Conservation (phyloP, 1,284 basidiomycete species). For the Marasmius fiardii region DNA sequence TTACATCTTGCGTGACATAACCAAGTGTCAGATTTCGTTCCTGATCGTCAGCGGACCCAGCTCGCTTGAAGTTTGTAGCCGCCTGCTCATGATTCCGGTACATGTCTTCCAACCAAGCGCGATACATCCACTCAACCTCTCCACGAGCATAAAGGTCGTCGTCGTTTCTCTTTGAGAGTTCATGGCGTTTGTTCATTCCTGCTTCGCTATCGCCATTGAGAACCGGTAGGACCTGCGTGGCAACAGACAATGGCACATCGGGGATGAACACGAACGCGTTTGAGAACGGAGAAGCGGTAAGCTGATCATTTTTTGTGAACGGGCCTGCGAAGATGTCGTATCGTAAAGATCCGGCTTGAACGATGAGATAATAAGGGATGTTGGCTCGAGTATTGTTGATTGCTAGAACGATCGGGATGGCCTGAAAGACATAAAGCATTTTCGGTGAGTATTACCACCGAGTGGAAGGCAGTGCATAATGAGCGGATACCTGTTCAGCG, state of each 20-base stretch:
- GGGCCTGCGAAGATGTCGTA: constrained; percentile 69
- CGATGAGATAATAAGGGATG: constrained; percentile 67
- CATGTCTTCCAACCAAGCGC: constrained; percentile 57
- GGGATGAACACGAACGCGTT: constrained; percentile 61
- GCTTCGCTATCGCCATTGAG: constrained; percentile 41
- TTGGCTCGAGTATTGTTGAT: constrained; percentile 58
- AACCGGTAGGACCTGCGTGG: constrained; percentile 48
- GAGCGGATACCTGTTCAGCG: constrained; percentile 46
- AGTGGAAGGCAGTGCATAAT: background rate
- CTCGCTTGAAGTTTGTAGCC: constrained; percentile 20
- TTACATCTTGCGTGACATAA: constrained; percentile 71
- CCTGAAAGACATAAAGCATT: constrained; percentile 25
- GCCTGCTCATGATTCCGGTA: constrained; percentile 28
- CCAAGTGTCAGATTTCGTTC: constrained; percentile 56
- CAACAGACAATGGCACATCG: constrained; percentile 44
- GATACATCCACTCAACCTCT: constrained; percentile 48
- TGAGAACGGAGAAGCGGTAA: constrained; percentile 65
- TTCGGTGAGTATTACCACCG: background rate
- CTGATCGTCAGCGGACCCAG: constrained; percentile 11
- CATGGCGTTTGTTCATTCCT: constrained; percentile 33
- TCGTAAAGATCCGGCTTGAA: constrained; percentile 72
- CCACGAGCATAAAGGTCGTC: constrained; percentile 44
- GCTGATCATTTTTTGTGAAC: constrained; percentile 79
- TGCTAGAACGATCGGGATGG: constrained; percentile 51
- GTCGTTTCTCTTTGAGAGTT: too few relatives aligned